These are phyloP conservation scores for Acanthamoeba healyi DNA, from an alignment of 208 protist genomes.

Conservation along the genomic window DNA sequence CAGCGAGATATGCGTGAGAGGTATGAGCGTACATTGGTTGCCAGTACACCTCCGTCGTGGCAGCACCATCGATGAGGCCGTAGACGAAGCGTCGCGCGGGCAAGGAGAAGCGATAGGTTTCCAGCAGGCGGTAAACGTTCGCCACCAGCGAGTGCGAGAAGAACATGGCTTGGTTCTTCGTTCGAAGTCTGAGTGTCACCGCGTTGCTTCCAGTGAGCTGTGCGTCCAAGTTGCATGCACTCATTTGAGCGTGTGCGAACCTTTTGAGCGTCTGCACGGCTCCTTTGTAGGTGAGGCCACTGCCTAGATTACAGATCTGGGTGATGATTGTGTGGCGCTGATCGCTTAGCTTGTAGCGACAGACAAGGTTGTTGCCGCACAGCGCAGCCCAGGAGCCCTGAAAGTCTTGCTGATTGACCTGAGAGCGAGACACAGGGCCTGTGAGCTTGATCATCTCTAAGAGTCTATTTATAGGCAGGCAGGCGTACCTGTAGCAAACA, in stretches of 20 bases:
- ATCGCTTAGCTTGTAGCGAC: constrained; percentile 43
- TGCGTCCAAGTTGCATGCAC: too few relatives aligned
- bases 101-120: constrained; percentile 27
- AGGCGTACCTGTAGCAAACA: neutral
- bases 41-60: neutral
- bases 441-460: too few relatives aligned
- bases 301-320: constrained; percentile 59
- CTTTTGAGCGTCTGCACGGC: constrained; percentile 1
- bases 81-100: constrained; percentile 55
- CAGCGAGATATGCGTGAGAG: neutral
- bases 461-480: neutral
- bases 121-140: constrained; percentile 42
- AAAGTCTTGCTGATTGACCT: constrained; percentile 66
- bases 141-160: constrained; percentile 49
- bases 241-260: neutral
- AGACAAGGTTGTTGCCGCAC: neutral
- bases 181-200: neutral
- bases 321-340: constrained; percentile 75
- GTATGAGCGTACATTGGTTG: neutral
- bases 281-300: constrained; percentile 77
- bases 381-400: constrained; percentile 77
- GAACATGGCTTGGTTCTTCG: constrained; percentile 13
- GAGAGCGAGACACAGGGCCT: too few relatives aligned
- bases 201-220: neutral
- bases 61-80: constrained; percentile 1